Percentiles rank a stretch among this genome's conserved stretches.
These are phyloP conservation scores for Monilinia laxa DNA, from an alignment of 2,329 filamentous ascomycete species.

Conservation along the genomic window DNA sequence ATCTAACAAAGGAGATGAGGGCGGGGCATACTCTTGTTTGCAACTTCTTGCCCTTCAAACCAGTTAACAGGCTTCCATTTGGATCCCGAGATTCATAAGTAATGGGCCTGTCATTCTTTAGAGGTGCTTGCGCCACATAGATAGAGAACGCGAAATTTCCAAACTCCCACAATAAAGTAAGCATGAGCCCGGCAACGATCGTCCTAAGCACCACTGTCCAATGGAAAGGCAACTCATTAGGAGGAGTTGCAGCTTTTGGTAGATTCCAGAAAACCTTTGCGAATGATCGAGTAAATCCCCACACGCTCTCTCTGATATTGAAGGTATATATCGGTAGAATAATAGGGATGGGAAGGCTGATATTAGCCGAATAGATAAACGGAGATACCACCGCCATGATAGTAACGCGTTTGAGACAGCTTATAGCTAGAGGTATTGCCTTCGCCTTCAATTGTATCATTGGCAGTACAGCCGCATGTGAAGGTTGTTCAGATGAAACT, in stretches of 20 bases:
- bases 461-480: conserved; percentile 42
- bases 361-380: conserved; percentile 45
- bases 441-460: conserved; percentile 42
- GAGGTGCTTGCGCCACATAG: conserved; percentile 76
- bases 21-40: conserved; percentile 60
- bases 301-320: conserved; percentile 62
- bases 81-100: conserved; percentile 85
- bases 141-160: conserved; percentile 75
- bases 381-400: conserved; percentile 45
- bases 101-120: conserved; percentile 82
- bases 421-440: conserved; percentile 40
- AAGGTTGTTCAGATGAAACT: conserved; percentile 41
- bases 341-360: conserved; percentile 42
- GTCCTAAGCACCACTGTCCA: conserved; percentile 56
- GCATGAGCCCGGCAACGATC: conserved; percentile 60
- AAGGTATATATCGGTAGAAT: conserved; percentile 53
- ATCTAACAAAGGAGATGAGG: neutral
- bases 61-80: conserved; percentile 83
- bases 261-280: conserved; percentile 74
- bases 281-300: conserved; percentile 68
- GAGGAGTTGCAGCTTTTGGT: conserved; percentile 67
- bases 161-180: conserved; percentile 73
- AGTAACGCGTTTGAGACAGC: conserved; percentile 39
- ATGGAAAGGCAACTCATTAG: conserved; percentile 56
- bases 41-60: conserved; percentile 79